These are phyloP conservation scores for Lactarius evosmus DNA, from an alignment of 768 basidiomycete genomes.

Conservation along the genomic window DNA sequence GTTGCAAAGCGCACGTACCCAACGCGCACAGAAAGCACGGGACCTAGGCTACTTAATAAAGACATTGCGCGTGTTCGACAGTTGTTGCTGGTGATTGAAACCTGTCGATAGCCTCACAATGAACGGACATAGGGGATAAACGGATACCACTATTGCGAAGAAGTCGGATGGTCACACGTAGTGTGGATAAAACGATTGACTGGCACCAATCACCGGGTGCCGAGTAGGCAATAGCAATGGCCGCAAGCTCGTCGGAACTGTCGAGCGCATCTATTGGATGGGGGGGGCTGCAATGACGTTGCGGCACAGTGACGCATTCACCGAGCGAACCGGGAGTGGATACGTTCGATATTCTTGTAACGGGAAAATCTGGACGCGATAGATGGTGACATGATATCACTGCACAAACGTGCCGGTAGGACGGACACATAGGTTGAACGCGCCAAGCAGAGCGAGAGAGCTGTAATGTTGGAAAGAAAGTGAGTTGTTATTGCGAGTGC, in stretches of 20 bases:
- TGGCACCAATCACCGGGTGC: conserved; percentile 12
- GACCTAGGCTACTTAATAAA: not conserved
- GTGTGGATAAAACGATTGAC: not conserved
- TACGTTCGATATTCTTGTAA: not conserved
- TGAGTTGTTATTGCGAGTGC: conserved; percentile 15
- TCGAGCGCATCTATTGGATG: not conserved
- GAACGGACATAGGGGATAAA: conserved; percentile 1
- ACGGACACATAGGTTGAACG: not conserved
- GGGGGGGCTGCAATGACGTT: conserved; percentile 12
- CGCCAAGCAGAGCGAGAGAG: not conserved
- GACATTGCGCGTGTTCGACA: not conserved
- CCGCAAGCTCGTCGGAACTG: conserved; percentile 2
- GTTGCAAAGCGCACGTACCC: conserved; percentile 16
- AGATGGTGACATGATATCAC: not conserved
- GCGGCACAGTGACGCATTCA: not conserved
- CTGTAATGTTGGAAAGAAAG: not conserved
- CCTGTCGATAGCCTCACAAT: not conserved
- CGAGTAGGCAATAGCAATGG: not conserved
- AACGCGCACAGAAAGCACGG: conserved; percentile 7
- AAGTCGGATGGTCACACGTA: not conserved
- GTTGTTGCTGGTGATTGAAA: not conserved
- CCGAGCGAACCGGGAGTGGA: not conserved
- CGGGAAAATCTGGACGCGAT: not conserved
- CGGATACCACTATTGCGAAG: not conserved
- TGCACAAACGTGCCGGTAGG: not conserved